phyloP scores from a whole-genome alignment of 2,329 filamentous ascomycete genomes.

The Cladosporium sp. region DNA sequence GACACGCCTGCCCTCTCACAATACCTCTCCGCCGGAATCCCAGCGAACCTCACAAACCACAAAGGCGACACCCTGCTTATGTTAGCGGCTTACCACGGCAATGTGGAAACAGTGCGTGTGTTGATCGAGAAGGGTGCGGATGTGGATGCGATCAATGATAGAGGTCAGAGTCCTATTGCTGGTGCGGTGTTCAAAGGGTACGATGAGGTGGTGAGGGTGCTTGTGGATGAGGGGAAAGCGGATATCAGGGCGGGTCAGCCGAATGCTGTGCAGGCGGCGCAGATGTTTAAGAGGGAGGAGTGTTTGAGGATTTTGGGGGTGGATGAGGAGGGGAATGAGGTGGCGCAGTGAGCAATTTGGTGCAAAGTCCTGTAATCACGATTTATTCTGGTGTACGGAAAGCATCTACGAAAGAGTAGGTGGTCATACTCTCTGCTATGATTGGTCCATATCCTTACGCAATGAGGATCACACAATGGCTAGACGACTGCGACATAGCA shows the following conservation, averaged over 20 bases:
- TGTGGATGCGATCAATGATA: conserved; percentile 67
- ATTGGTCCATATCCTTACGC: background rate
- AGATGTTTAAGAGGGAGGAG: conserved; percentile 49
- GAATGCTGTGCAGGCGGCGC: conserved; percentile 50
- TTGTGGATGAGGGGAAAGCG: conserved; percentile 46
- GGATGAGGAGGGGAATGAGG: conserved; percentile 26
- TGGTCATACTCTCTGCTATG: background rate
- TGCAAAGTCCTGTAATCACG: background rate
- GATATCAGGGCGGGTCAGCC: conserved; percentile 47
- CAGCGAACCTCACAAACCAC: conserved; percentile 70
- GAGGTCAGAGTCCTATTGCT: conserved; percentile 68
- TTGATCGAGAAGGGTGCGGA: conserved; percentile 66
- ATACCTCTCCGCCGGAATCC: conserved; percentile 66
- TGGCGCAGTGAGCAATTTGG: background rate
- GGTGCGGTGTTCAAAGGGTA: conserved; percentile 75
- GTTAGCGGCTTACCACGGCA: conserved; percentile 71
- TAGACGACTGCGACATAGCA: background rate
- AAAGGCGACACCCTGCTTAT: conserved; percentile 75
- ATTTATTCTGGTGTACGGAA: too few relatives aligned
- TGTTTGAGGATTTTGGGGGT: conserved; percentile 40
- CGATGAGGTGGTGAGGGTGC: conserved; percentile 61
- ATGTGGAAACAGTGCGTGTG: conserved; percentile 61
- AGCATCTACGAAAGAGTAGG: too few relatives aligned
- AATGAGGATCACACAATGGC: background rate
- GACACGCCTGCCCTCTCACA: conserved; percentile 60